Evolutionary conservation across 2,329 filamentous ascomycete species (phyloP).

Genomic region (Trichoderma polysporum): DNA sequence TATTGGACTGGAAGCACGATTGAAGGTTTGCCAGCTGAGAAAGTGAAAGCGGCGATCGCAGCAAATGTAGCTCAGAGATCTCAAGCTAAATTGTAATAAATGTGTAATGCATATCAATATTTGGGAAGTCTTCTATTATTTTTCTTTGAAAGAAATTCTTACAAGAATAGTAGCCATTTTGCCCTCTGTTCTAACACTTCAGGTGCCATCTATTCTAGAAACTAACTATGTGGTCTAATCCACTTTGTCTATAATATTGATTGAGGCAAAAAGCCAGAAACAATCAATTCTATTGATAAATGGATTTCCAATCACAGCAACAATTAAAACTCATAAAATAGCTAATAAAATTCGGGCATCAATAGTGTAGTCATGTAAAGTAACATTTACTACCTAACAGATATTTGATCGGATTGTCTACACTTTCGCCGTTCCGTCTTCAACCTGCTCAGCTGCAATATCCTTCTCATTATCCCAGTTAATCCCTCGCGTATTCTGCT

Average conservation of each 20-base stretch:
- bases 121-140: not conserved
- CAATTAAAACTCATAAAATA: too few species aligned
- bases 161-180: not conserved
- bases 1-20: conserved; percentile 13
- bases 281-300: too few species aligned
- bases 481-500: not conserved
- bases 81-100: conserved; percentile 3
- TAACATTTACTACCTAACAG: not conserved
- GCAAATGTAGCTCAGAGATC: conserved; percentile 8
- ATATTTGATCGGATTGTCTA: not conserved
- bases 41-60: conserved; percentile 12
- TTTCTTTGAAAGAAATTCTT: not conserved
- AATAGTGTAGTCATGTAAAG: not conserved
- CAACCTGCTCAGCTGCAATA: conserved; percentile 4
- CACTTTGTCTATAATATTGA: too few species aligned
- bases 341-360: not conserved
- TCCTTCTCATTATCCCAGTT: conserved; percentile 14
- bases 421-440: not conserved
- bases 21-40: conserved; percentile 5
- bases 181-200: not conserved
- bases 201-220: too few species aligned
- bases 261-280: too few species aligned
- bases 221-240: too few species aligned
- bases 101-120: not conserved
- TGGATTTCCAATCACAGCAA: not conserved